Evolutionary conservation across 1,284 basidiomycete species (phyloP).

Genomic region (Ganoderma sinense): DNA sequence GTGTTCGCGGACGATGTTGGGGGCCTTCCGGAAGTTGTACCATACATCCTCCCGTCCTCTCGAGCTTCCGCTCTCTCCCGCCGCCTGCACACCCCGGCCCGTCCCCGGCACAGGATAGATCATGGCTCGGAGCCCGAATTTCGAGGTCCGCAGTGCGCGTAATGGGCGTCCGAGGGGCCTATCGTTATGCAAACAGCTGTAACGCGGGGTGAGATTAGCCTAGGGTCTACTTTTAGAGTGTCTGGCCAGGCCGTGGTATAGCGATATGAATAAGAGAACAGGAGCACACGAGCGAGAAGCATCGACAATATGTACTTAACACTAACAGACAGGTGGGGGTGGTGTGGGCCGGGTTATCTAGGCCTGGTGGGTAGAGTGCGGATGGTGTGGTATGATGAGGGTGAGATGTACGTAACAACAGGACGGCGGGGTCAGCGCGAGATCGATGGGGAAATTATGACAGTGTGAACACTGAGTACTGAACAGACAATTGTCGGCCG

Average conservation of each 20-base stretch:
- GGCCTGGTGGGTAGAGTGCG: background rate
- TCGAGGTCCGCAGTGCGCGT: too few relatives aligned
- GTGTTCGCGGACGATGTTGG: too few relatives aligned
- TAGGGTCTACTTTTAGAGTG: conserved; percentile 15
- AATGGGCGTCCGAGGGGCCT: too few relatives aligned
- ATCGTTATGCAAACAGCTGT: too few relatives aligned
- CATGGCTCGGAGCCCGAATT: too few relatives aligned
- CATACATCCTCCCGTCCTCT: too few relatives aligned
- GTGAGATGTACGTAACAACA: conserved; percentile 7
- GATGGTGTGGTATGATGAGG: background rate
- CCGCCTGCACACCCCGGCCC: too few relatives aligned
- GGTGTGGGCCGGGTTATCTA: background rate
- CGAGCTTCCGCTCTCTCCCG: too few relatives aligned
- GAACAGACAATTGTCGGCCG: background rate
- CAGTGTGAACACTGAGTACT: background rate
- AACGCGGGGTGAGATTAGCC: conserved; percentile 5
- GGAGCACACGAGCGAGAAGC: background rate
- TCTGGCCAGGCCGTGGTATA: background rate
- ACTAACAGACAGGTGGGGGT: background rate
- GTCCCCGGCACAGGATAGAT: too few relatives aligned
- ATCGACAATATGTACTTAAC: too few relatives aligned
- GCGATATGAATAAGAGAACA: background rate
- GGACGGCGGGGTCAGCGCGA: background rate
- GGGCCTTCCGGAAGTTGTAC: too few relatives aligned
- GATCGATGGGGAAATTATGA: background rate